Evolutionary conservation across 2,329 filamentous ascomycete species (phyloP).

Genomic region (Hirsutella thompsonii): DNA sequence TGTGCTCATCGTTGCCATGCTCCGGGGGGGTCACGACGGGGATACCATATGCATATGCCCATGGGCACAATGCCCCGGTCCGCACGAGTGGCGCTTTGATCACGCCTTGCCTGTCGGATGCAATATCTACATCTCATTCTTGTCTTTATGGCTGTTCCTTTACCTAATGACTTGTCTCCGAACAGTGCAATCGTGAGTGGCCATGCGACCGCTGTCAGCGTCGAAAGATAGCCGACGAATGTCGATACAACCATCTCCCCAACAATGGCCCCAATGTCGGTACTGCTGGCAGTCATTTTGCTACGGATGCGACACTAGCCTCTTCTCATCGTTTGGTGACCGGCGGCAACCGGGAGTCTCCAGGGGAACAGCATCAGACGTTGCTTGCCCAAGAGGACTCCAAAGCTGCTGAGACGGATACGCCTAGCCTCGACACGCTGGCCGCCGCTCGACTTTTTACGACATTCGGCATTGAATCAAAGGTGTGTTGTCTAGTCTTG

Average conservation of each 20-base stretch:
- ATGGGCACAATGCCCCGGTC: no score
- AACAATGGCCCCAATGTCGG: conserved; percentile 1
- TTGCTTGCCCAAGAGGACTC: not conserved
- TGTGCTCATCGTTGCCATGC: not conserved
- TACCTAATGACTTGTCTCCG: not conserved
- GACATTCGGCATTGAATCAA: conserved; percentile 9
- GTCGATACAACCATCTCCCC: conserved; percentile 11
- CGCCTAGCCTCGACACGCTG: conserved; percentile 8
- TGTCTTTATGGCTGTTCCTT: not conserved
- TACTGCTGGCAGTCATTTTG: not conserved
- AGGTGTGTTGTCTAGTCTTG: not conserved
- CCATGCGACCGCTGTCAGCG: conserved; percentile 19
- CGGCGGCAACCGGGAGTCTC: conserved; percentile 1
- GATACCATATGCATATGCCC: no score
- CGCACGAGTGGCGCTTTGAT: no score
- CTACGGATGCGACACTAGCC: not conserved
- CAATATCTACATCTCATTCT: no score
- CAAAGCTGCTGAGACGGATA: conserved; percentile 1
- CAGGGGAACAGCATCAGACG: not conserved
- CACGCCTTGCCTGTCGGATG: no score
- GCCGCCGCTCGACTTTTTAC: conserved; percentile 10
- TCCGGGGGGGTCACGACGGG: not conserved
- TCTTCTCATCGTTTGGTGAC: not conserved
- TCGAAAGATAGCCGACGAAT: conserved; percentile 16
- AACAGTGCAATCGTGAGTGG: conserved; percentile 19